Percentiles rank a stretch among this genome's conserved stretches.
phyloP scores from a whole-genome alignment of 331 rosid species.

The Acacia pycnantha region DNA sequence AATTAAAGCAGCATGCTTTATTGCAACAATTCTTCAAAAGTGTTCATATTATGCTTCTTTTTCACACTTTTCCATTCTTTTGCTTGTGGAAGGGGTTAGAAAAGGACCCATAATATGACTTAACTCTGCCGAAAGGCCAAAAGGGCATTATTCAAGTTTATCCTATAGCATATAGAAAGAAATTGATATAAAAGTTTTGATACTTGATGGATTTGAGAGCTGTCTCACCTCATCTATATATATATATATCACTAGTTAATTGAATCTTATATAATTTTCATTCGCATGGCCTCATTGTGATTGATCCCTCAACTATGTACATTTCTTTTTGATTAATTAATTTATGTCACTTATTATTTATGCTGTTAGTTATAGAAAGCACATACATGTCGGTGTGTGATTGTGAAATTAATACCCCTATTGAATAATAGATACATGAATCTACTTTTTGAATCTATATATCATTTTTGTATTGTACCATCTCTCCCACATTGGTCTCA shows the following conservation, averaged over 20 bases:
- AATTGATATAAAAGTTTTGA: conserved; percentile 5
- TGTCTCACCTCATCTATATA: conserved; percentile 22
- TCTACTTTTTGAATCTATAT: conserved; percentile 19
- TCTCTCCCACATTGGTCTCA: background rate
- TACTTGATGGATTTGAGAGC: conserved; percentile 26
- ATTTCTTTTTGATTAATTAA: background rate
- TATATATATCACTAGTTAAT: background rate
- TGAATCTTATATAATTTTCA: conserved; percentile 4
- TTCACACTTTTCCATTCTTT: background rate
- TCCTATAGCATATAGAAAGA: background rate
- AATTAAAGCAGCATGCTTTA: background rate
- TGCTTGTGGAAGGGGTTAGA: conserved; percentile 1
- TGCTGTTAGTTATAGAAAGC: conserved; percentile 22
- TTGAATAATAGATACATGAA: conserved; percentile 27
- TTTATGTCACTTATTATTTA: background rate
- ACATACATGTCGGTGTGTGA: conserved; percentile 19
- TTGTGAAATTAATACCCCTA: conserved; percentile 9
- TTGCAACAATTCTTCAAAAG: conserved; percentile 1
- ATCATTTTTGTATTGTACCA: background rate
- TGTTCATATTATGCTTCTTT: background rate
- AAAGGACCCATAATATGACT: conserved; percentile 1
- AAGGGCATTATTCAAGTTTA: conserved; percentile 23
- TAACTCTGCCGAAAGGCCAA: conserved; percentile 49
- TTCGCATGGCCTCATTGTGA: conserved; percentile 17
- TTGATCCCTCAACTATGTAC: conserved; percentile 4